These are phyloP conservation scores for Talaromyces nanjingensis DNA, from an alignment of 495 filamentous ascomycete genomes.

Conservation along the genomic window DNA sequence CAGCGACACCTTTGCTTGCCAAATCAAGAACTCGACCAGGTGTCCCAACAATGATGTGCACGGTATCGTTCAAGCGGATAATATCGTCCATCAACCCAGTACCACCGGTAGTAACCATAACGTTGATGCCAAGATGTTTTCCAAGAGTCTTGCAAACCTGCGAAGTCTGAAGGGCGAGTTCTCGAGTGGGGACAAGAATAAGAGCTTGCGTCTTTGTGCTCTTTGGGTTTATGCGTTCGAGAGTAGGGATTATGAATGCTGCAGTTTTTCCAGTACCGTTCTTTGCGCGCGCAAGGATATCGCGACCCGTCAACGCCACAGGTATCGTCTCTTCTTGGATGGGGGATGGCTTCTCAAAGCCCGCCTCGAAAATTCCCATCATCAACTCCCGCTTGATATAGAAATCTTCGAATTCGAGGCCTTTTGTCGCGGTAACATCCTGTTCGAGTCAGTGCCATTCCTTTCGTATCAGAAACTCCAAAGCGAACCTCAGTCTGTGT, in stretches of 20 bases:
- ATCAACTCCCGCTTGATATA: slow-evolving; percentile 87
- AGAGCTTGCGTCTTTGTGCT: slow-evolving; percentile 90
- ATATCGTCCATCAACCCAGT: slow-evolving; percentile 95
- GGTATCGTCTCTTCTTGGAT: slow-evolving; percentile 99
- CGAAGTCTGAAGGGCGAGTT: slow-evolving; percentile 96
- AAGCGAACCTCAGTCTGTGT: slow-evolving; percentile 83
- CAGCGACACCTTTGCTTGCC: slow-evolving; percentile 88
- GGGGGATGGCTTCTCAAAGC: slow-evolving; percentile 96
- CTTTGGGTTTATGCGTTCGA: slow-evolving; percentile 94
- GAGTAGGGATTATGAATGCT: slow-evolving; percentile 92
- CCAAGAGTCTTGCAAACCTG: slow-evolving; percentile 98
- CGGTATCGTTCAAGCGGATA: slow-evolving; percentile 83
- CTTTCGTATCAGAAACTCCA: not conserved
- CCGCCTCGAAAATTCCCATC: slow-evolving; percentile 99
- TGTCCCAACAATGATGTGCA: slow-evolving; percentile 97
- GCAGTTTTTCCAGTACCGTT: slow-evolving; percentile 98
- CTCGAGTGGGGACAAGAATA: slow-evolving; percentile 92
- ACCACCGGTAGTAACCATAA: slow-evolving; percentile 98
- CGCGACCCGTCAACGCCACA: slow-evolving; percentile 87
- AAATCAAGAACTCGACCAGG: slow-evolving; percentile 92
- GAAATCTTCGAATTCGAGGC: slow-evolving; percentile 95
- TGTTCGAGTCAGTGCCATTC: slow-evolving; percentile 26
- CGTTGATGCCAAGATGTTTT: slow-evolving; percentile 93
- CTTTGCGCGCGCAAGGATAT: slow-evolving; percentile 94
- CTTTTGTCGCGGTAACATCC: slow-evolving; percentile 97